phyloP scores from a whole-genome alignment of 441 rosid species.

The Erodium moschatum region DNA sequence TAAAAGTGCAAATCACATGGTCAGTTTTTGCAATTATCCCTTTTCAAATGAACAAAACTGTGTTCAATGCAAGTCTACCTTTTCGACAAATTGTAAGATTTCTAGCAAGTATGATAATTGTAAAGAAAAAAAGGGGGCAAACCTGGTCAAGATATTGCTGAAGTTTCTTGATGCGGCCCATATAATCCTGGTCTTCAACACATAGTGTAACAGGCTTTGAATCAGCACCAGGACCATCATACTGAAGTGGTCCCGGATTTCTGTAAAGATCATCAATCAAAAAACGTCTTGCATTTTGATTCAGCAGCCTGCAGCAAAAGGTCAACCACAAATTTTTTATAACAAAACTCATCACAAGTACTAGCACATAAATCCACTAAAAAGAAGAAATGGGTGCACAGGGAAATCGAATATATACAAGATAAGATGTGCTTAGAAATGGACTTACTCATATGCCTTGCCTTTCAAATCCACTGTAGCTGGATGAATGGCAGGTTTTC shows the following conservation, averaged over 20 bases:
- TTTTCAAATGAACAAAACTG: no score
- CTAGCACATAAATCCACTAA: background rate
- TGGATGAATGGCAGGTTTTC: conserved; percentile 93
- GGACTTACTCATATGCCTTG: conserved; percentile 85
- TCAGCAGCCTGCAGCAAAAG: conserved; percentile 54
- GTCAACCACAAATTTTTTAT: conserved; percentile 9
- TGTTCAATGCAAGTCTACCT: background rate
- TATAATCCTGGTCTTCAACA: conserved; percentile 98
- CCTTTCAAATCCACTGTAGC: conserved; percentile 88
- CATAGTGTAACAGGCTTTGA: conserved; percentile 70
- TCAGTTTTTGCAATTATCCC: no score
- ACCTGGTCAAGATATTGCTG: conserved; percentile 93
- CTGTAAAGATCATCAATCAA: conserved; percentile 87
- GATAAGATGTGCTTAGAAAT: background rate
- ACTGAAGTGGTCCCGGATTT: conserved; percentile 96
- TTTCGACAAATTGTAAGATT: background rate
- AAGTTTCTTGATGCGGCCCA: conserved; percentile 90
- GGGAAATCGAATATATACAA: background rate
- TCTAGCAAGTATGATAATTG: background rate
- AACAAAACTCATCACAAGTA: no score
- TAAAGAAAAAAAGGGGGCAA: background rate
- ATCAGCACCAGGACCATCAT: conserved; percentile 94
- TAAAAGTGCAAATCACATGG: background rate
- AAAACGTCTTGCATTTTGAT: conserved; percentile 61
- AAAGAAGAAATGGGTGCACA: background rate